A percentile compares a stretch with the other conserved stretches of the same genome.
These are phyloP conservation scores for Rickenella mellea DNA, from an alignment of 768 basidiomycete species.

Conservation along the genomic window DNA sequence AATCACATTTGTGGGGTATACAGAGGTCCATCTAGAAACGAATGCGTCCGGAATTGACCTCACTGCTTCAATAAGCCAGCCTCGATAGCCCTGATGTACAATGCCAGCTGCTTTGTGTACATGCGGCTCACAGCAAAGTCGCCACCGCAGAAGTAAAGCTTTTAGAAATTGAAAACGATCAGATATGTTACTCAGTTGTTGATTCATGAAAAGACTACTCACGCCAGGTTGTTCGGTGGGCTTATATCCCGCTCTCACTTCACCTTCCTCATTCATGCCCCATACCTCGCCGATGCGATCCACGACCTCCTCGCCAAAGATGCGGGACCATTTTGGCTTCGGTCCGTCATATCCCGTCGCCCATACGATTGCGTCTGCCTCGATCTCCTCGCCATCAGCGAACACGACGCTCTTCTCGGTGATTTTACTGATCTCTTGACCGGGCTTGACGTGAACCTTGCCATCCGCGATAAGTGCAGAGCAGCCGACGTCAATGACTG, in stretches of 20 bases:
- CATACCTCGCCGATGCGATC: constrained; percentile 21
- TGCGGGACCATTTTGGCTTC: constrained; percentile 15
- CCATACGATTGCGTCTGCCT: constrained; percentile 9
- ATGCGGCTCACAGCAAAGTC: too few species aligned
- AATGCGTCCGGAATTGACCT: too few species aligned
- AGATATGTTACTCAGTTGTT: too few species aligned
- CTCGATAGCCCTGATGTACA: too few species aligned
- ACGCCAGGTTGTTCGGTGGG: constrained; percentile 35
- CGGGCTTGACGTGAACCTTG: constrained; percentile 6
- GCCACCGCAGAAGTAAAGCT: too few species aligned
- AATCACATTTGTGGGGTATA: too few species aligned
- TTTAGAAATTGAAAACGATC: too few species aligned
- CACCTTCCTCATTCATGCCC: constrained; percentile 33
- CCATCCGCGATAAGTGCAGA: constrained; percentile 8
- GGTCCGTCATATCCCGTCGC: constrained; percentile 1
- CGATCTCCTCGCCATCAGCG: constrained; percentile 6
- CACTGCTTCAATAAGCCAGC: too few species aligned
- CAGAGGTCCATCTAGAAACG: too few species aligned
- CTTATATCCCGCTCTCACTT: constrained; percentile 25
- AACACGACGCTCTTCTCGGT: constrained; percentile 2
- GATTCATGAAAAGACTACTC: too few species aligned
- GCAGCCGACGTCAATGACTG: constrained; percentile 7
- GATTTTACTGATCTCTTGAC: constrained; percentile 2
- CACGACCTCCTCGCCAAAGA: constrained; percentile 27
- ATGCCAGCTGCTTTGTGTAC: too few species aligned